Conservation (phyloP, 768 basidiomycete genomes). For the Lyophyllum atratum region DNA sequence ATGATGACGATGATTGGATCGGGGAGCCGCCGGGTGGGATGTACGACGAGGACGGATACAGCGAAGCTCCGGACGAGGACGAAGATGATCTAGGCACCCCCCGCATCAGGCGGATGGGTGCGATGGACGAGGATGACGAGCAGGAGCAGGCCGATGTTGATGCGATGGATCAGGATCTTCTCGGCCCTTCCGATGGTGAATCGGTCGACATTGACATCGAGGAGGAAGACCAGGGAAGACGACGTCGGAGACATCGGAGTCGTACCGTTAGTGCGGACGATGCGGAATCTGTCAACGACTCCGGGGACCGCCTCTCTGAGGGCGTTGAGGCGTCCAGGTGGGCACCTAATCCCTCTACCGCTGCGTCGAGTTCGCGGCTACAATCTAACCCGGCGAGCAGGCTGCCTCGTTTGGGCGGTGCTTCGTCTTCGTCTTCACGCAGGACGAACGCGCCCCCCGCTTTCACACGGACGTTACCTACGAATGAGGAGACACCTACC, state of each 20-base stretch:
- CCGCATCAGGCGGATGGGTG: constrained; percentile 24
- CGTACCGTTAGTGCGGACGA: constrained; percentile 16
- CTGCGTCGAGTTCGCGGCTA: constrained; percentile 13
- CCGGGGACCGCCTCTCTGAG: constrained; percentile 17
- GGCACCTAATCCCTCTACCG: constrained; percentile 24
- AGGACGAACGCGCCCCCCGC: constrained; percentile 24
- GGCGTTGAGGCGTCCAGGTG: constrained; percentile 34
- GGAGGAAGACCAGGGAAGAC: constrained; percentile 24
- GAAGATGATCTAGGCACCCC: constrained; percentile 29
- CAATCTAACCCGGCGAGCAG: constrained; percentile 3
- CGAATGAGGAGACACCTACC: constrained; percentile 57
- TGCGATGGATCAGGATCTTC: constrained; percentile 74
- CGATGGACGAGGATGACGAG: constrained; percentile 33
- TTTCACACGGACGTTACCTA: constrained; percentile 31
- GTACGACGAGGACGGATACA: constrained; percentile 70
- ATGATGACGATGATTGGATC: constrained; percentile 77
- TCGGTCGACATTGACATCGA: constrained; percentile 36
- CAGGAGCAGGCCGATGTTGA: constrained; percentile 64
- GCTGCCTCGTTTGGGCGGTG: not conserved
- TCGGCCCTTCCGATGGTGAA: constrained; percentile 45
- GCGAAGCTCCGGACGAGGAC: constrained; percentile 54
- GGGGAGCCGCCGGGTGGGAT: constrained; percentile 76
- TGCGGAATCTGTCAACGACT: constrained; percentile 18
- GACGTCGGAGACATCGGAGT: constrained; percentile 15
- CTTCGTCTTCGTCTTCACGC: constrained; percentile 12